Evolutionary conservation across 371 early-diverging fungal genomes (phyloP), one percentile per base, ranked within the genome.

Genomic region (Apophysomyces ossiformis): DNA sequence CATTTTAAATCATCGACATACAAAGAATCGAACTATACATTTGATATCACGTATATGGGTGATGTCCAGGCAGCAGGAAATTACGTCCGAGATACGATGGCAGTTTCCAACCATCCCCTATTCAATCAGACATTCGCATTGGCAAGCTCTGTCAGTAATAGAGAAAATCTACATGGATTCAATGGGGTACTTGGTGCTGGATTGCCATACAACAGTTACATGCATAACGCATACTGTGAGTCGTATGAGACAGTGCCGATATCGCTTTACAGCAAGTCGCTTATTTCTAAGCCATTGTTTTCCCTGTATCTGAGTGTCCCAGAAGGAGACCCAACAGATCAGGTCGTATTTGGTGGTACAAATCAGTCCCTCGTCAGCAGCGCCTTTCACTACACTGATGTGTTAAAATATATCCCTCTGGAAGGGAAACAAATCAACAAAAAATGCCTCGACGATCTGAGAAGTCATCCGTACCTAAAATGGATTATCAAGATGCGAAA

Each of bases 291-390:
- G 13, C 69, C 75, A 1, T 21, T 74, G 11, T 74, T 74, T 50
- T 68, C 71, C 1, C 45, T 74, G 2, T 68, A 54, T 47, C 59
- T 74, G 39, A 69, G 65, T 60, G 46, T 5, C 6, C 16, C 46
- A 13, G 66, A 68, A 32, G 50, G 65, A 2, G 54, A 57, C 26
- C 21, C 41, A 5, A 35, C 66, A 9, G 63, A 62, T 57, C 77
- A 72, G 61, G 71, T 70, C 1, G 68, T 75, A n/a, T 77, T 85
- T 71, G 84, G 84, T 18, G 81, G 65, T n/a, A 65, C 74, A 26
- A 74, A 84, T 61, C 47, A 70, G 37, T 64, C 65, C 18, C 64
- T 67, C 43, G 79, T 68, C 44, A 56, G 64, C 16, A 79, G 78
- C 8, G 69, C 78, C 4, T 58, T 77, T 16, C 50, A 68, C 9